A percentile compares a stretch with the other conserved stretches of the same genome.
Conservation (phyloP, 768 basidiomycete species). For the Terana coerulea region DNA sequence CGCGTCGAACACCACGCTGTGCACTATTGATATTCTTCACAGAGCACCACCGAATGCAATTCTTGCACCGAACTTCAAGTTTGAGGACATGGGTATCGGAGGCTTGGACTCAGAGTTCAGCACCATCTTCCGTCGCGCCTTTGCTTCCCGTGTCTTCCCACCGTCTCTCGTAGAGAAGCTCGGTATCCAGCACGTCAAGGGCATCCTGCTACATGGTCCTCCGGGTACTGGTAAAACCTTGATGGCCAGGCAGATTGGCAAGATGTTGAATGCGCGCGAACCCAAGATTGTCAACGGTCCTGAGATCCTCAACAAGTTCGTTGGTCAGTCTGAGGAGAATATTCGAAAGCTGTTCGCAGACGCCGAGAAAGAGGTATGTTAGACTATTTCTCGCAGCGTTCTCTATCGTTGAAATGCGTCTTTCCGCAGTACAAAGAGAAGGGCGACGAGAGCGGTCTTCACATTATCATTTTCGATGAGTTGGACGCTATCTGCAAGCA, state of each 20-base stretch:
- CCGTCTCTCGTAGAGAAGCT: slow-evolving; percentile 95
- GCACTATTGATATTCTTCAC: background rate
- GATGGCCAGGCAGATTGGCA: slow-evolving; percentile 97
- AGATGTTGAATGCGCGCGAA: slow-evolving; percentile 97
- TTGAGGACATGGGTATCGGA: slow-evolving; percentile 99
- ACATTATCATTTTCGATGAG: slow-evolving; percentile 99
- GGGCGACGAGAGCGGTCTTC: slow-evolving; percentile 92
- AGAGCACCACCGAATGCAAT: slow-evolving; percentile 94
- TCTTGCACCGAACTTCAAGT: slow-evolving; percentile 97
- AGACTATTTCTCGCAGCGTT: background rate
- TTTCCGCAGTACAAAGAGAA: slow-evolving; percentile 85
- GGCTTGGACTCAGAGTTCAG: slow-evolving; percentile 94
- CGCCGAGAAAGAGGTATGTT: slow-evolving; percentile 88
- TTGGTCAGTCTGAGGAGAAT: slow-evolving; percentile 97
- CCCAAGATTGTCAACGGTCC: slow-evolving; percentile 99
- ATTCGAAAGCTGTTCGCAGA: slow-evolving; percentile 97
- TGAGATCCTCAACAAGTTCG: slow-evolving; percentile 95
- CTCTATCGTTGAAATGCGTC: background rate
- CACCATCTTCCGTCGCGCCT: slow-evolving; percentile 97
- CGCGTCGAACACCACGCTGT: slow-evolving; percentile 19
- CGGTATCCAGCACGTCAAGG: slow-evolving; percentile 97
- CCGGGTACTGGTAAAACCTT: slow-evolving; percentile 99
- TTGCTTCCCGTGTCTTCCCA: slow-evolving; percentile 98
- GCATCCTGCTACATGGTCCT: slow-evolving; percentile 93
- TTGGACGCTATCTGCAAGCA: slow-evolving; percentile 99